These are phyloP conservation scores for Aureobasidium sp. DNA, from an alignment of 2,329 filamentous ascomycete genomes.

Conservation along the genomic window DNA sequence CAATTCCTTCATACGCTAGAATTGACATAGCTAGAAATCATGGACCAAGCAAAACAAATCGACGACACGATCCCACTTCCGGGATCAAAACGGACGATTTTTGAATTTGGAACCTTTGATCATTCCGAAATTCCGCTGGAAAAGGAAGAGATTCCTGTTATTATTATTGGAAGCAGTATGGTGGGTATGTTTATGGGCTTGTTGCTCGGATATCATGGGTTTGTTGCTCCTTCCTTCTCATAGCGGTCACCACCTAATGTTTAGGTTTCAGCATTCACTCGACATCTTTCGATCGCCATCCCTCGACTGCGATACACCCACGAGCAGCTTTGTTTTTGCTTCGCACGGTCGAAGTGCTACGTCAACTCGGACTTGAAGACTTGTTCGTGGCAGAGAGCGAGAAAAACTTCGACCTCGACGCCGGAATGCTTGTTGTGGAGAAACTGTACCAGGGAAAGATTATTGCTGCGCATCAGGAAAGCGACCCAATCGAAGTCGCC, in stretches of 20 bases:
- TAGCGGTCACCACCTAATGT: too few species aligned
- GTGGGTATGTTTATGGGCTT: constrained; percentile 22
- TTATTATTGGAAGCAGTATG: constrained; percentile 22
- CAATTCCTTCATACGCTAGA: not conserved
- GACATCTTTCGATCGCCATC: constrained; percentile 20
- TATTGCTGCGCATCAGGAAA: not conserved
- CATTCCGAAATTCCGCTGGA: not conserved
- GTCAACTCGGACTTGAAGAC: constrained; percentile 22
- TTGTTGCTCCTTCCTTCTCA: not conserved
- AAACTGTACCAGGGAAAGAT: constrained; percentile 19
- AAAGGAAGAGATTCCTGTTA: constrained; percentile 16
- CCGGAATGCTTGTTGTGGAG: constrained; percentile 21
- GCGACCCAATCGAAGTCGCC: constrained; percentile 16
- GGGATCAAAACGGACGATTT: not conserved
- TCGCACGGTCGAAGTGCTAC: constrained; percentile 22
- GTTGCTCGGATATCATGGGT: constrained; percentile 21
- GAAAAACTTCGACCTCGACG: constrained; percentile 21
- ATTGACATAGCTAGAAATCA: not conserved
- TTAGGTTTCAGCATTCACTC: not conserved
- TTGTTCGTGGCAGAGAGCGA: constrained; percentile 18
- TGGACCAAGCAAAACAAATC: not conserved
- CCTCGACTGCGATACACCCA: constrained; percentile 23
- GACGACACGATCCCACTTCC: constrained; percentile 12
- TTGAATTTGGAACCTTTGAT: not conserved
- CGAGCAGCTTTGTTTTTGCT: constrained; percentile 22